phyloP scores from a whole-genome alignment of 2,329 filamentous ascomycete species.

The Ophiocordyceps camponoti-leonardi region DNA sequence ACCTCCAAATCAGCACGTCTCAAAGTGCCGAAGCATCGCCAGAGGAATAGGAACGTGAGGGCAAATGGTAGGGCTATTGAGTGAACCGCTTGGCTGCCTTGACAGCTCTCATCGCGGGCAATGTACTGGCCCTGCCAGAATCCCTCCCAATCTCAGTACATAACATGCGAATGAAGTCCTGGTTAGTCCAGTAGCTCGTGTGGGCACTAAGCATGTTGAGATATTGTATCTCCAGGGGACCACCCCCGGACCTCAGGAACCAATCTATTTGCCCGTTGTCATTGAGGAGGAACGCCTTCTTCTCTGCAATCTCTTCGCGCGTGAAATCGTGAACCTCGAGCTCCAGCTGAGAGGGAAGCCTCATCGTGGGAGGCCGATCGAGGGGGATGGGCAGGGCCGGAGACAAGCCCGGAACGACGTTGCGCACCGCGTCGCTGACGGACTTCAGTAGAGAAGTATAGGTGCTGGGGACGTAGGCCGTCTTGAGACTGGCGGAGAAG shows the following conservation, averaged over 20 bases:
- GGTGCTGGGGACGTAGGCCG: constrained; percentile 62
- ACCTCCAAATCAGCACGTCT: background rate
- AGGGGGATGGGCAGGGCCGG: constrained; percentile 13
- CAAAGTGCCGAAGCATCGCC: background rate
- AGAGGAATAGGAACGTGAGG: background rate
- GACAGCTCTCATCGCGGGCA: constrained; percentile 40
- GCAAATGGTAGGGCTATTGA: background rate
- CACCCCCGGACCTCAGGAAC: constrained; percentile 67
- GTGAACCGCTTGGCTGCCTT: constrained; percentile 29
- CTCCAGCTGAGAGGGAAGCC: constrained; percentile 55
- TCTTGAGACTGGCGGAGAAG: constrained; percentile 62
- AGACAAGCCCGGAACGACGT: constrained; percentile 37
- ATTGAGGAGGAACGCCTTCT: constrained; percentile 72
- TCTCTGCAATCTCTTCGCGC: constrained; percentile 80
- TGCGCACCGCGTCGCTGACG: constrained; percentile 43
- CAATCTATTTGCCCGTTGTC: constrained; percentile 96
- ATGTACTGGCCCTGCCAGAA: constrained; percentile 43
- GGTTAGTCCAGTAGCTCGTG: constrained; percentile 79
- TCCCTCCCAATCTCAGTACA: constrained; percentile 73
- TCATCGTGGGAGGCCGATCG: constrained; percentile 21
- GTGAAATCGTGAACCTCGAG: constrained; percentile 92
- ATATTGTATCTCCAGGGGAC: constrained; percentile 87
- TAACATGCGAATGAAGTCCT: constrained; percentile 77
- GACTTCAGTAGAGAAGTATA: constrained; percentile 47
- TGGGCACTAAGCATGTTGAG: constrained; percentile 94